A percentile compares a stretch with the other conserved stretches of the same genome.
Evolutionary conservation across 2,329 filamentous ascomycete species (phyloP).

Genomic region (Penicillium verrucosum): DNA sequence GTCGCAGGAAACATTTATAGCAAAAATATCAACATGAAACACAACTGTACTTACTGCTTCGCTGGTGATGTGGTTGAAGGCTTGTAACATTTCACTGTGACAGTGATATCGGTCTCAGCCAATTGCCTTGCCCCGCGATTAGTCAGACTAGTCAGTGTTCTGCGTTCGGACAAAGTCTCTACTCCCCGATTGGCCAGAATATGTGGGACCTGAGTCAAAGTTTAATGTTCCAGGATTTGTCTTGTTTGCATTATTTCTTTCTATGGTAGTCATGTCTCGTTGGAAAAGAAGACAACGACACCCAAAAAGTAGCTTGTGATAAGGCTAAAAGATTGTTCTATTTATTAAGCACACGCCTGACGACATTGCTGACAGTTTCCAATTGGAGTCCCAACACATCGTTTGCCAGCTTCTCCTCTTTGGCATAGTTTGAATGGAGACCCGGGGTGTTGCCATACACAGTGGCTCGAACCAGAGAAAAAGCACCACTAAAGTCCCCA

Average conservation of each 20-base stretch:
- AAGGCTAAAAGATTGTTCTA: not conserved
- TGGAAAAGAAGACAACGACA: not conserved
- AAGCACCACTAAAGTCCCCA: slow-evolving; percentile 24
- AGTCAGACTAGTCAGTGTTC: slow-evolving; percentile 21
- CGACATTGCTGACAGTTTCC: slow-evolving; percentile 21
- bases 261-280: not conserved
- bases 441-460: slow-evolving; percentile 17
- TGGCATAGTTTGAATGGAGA: slow-evolving; percentile 24
- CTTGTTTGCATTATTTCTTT: not conserved
- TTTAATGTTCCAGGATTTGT: not conserved
- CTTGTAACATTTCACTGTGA: slow-evolving; percentile 21
- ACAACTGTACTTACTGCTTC: slow-evolving; percentile 22
- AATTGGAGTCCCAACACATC: slow-evolving; percentile 20
- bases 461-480: slow-evolving; percentile 24
- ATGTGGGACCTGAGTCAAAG: not conserved
- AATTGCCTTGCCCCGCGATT: slow-evolving; percentile 17
- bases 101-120: slow-evolving; percentile 34
- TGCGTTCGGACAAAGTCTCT: not conserved
- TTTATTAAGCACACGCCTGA: slow-evolving; percentile 7
- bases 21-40: slow-evolving; percentile 1
- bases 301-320: too few species aligned
- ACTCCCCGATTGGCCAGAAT: slow-evolving; percentile 8
- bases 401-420: slow-evolving; percentile 23
- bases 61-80: slow-evolving; percentile 17
- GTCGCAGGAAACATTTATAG: not conserved